Evolutionary conservation across 257 asterid genomes (phyloP).

Genomic region (Rauvolfia tetraphylla): DNA sequence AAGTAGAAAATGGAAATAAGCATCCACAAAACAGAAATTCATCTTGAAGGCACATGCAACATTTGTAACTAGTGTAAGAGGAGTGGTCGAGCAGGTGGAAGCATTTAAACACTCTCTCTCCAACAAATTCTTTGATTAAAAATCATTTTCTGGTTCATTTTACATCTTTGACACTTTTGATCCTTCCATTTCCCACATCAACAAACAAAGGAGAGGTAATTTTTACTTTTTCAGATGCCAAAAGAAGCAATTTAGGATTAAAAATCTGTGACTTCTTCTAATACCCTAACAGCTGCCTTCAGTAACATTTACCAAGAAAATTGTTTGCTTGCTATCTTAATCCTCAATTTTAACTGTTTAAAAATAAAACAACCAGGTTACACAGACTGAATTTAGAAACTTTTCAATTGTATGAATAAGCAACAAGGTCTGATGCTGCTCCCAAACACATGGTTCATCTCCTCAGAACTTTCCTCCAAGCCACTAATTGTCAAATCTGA

Average conservation of each 20-base stretch:
- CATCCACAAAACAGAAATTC: not conserved
- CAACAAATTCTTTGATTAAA: not conserved
- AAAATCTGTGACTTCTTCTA: not conserved
- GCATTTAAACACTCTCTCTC: not conserved
- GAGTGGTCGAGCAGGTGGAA: not conserved
- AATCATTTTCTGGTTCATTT: not conserved
- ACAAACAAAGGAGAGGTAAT: not conserved
- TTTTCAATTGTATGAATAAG: not conserved
- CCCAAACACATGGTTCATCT: not conserved
- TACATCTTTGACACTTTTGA: not conserved
- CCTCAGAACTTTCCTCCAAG: not conserved
- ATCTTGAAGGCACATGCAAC: not conserved
- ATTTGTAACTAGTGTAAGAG: not conserved
- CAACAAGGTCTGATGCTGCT: not conserved
- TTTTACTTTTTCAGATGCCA: not conserved
- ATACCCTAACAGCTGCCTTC: not conserved
- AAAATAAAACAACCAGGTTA: not conserved
- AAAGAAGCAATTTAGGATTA: not conserved
- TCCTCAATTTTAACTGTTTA: constrained; percentile 1
- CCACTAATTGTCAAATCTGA: not conserved
- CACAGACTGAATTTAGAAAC: not conserved
- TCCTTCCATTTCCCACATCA: not conserved
- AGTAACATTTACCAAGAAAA: not conserved
- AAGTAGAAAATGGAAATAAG: constrained; percentile 1
- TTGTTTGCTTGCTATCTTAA: not conserved